A percentile compares a stretch with the other conserved stretches of the same genome.
phyloP scores from a whole-genome alignment of 805 yeast species.

The Pichia nakasei region DNA sequence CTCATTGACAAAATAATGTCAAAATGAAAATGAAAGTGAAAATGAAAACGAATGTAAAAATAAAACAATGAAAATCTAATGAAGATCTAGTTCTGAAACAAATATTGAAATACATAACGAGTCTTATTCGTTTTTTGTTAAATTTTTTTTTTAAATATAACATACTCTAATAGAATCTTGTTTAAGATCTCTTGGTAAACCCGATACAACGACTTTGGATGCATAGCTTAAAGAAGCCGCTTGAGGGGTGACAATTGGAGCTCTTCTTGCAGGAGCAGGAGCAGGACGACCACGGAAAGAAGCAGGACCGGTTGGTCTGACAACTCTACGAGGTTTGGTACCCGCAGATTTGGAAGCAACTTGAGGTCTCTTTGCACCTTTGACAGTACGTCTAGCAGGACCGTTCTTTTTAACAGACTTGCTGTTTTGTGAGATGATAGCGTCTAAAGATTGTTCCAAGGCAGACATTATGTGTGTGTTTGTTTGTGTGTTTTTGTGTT shows the following conservation, averaged over 20 bases:
- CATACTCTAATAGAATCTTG: slow-evolving; percentile 35
- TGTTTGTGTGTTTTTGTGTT: background rate
- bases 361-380: slow-evolving; percentile 17
- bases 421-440: slow-evolving; percentile 61
- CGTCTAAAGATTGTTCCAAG: slow-evolving; percentile 91
- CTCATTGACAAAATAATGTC: background rate
- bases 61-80: background rate
- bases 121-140: too few relatives aligned
- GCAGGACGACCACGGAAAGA: background rate
- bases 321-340: slow-evolving; percentile 21
- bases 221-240: slow-evolving; percentile 36
- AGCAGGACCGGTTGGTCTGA: background rate
- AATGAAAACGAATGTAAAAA: background rate
- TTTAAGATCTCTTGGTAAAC: slow-evolving; percentile 70
- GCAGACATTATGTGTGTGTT: slow-evolving; percentile 46
- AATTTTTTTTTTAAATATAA: background rate
- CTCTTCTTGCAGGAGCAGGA: background rate
- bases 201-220: slow-evolving; percentile 66
- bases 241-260: background rate
- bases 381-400: slow-evolving; percentile 12
- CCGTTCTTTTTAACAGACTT: slow-evolving; percentile 9
- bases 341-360: slow-evolving; percentile 20
- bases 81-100: too few relatives aligned
- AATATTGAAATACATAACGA: too few relatives aligned
- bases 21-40: background rate